These are phyloP conservation scores for Wallacemonas rigidus DNA, from an alignment of 208 protist genomes.

Conservation along the genomic window DNA sequence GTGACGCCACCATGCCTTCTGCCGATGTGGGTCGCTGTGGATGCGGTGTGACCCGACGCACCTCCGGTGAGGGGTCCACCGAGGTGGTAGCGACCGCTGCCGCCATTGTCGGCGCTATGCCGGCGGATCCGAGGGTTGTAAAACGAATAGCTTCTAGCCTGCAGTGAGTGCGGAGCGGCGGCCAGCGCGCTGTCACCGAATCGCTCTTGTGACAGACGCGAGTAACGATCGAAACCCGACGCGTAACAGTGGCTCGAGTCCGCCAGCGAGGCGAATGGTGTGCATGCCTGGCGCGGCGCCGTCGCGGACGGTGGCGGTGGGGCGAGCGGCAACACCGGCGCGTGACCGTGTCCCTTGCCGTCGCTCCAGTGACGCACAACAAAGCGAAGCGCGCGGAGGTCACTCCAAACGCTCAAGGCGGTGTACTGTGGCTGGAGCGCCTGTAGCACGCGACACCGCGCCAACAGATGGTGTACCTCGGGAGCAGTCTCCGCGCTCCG, in stretches of 20 bases:
- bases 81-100: not conserved
- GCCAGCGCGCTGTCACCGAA: not conserved
- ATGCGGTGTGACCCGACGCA: too few relatives aligned
- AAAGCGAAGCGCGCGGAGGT: constrained; percentile 28
- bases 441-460: constrained; percentile 30
- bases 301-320: constrained; percentile 25
- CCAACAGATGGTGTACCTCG: constrained; percentile 25
- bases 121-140: not conserved
- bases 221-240: not conserved
- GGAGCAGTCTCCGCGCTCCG: not conserved
- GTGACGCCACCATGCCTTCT: not conserved
- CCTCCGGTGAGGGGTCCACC: not conserved
- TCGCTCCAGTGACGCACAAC: constrained; percentile 27
- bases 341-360: constrained; percentile 9
- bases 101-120: not conserved
- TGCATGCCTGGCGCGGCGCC: not conserved
- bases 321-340: constrained; percentile 7
- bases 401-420: constrained; percentile 20
- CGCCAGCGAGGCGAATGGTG: not conserved
- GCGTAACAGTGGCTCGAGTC: not conserved
- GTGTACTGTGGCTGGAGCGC: constrained; percentile 31
- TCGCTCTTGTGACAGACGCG: constrained; percentile 5
- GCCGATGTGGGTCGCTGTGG: too few relatives aligned
- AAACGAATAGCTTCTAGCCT: not conserved
- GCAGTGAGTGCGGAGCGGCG: not conserved